Evolutionary conservation across 2,329 filamentous ascomycete species (phyloP), one percentile per base, ranked within the genome.

Genomic region (Ustulina deusta): DNA sequence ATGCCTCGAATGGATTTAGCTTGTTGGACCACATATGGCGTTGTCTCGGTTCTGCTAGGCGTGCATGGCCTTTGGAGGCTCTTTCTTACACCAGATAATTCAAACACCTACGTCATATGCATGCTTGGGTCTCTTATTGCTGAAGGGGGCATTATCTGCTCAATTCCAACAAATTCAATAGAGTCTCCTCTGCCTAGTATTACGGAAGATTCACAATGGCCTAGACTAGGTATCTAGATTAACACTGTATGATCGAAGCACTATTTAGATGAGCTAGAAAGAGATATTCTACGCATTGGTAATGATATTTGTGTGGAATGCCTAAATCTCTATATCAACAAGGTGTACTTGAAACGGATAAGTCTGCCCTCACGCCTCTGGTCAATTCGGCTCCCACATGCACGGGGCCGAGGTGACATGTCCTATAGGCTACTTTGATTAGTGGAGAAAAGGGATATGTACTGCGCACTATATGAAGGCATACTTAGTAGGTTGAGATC

Each of bases 21-120:
- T 60, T 17, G 17, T 44, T 55, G 60, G 60, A 25, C 55, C 60
- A 60, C 40, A 54, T 40, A 59, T 60, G 59, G 52, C 27, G 36
- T 59, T 40, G 58, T 67, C 49, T 67, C 55, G 32, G 64, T 59
- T 55, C 27, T 36, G 32, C 40, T 60, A 52, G 22, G 38, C 60
- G 48, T 63, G 64, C 55, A 66, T 48, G 38, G 40, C 36, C 36
- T 32, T 54, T n/a, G 25, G 59, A 66, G 55, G 55, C 65, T 64
- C 49, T 51, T 51, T 64, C 49, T 51, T 51, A 56, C 46, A 29
- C 36, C 10, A 36, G 9, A 17, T 7, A 13, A 11, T 29, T 60
- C 40, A 64, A 64, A 64, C 49, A 48, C 15, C 25, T 67, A 67
- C 65, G 65, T 67, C 61, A 67, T 67, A n/a, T 13, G n/a, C 22